Conservation (phyloP, 202 grass and related monocot genomes). For the Setaria italica region DNA sequence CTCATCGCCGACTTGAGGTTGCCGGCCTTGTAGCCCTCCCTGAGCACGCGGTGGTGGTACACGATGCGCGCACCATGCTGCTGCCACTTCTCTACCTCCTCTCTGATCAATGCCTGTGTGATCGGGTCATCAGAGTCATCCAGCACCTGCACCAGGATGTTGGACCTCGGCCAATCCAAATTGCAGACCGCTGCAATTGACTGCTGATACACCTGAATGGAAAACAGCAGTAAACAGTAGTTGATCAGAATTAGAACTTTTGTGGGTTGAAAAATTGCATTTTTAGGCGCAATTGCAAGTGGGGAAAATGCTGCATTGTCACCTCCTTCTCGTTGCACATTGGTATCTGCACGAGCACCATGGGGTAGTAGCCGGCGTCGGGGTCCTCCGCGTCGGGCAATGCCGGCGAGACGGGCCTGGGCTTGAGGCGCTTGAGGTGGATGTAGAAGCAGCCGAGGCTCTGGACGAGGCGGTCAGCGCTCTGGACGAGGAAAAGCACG, state of each 20-base stretch:
- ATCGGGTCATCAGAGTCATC: conserved; percentile 77
- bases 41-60: conserved; percentile 67
- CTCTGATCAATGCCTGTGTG: conserved; percentile 66
- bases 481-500: conserved; percentile 84
- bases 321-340: conserved; percentile 97
- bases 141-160: conserved; percentile 79
- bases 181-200: conserved; percentile 80
- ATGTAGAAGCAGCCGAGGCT: conserved; percentile 81
- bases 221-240: background rate
- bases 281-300: conserved; percentile 14
- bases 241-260: background rate
- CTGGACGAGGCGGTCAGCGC: conserved; percentile 71
- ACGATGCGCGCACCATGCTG: conserved; percentile 57
- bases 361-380: conserved; percentile 57
- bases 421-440: conserved; percentile 60
- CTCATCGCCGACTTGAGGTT: conserved; percentile 85
- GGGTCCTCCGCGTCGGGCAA: conserved; percentile 48
- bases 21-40: conserved; percentile 86
- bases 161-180: conserved; percentile 83
- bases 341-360: conserved; percentile 89
- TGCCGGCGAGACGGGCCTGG: conserved; percentile 9
- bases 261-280: background rate
- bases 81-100: conserved; percentile 83
- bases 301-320: conserved; percentile 35
- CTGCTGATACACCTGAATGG: conserved; percentile 72